Base-by-base conservation (phyloP, 345 rosid genomes). In the Aquilaria yunnanensis region DNA sequence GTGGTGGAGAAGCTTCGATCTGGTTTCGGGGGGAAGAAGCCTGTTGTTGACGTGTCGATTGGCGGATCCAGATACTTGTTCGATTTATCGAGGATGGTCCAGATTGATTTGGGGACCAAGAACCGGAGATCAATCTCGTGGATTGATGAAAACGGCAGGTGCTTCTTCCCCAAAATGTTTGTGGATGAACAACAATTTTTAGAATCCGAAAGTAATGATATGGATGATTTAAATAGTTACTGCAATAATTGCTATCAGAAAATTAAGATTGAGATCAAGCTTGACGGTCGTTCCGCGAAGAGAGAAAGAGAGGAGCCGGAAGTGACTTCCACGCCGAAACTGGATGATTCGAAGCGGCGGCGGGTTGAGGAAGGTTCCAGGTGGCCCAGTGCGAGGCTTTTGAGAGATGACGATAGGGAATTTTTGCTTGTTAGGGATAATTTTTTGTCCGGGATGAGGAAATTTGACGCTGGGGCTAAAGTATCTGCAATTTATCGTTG, bases 1-100 rank as follows among this genome's bases (percentile, higher is more conserved):
- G 77, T 78, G 41, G 49, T 74, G 49, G 66, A 54, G 43, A 59
- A 60, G 7, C 57, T 70, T 58, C 63, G 56, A 47, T 34, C 61
- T 2, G 68, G 63, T 49, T 78, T 80, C 66, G 30, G 61, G 66
- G 73, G 67, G 34, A 51, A 70, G 33, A 74, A 56, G 57, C 73
- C 83, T 1, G 45, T 78, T 58, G 59, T 52, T 51, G 77, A 70
- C 16, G 30, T 54, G 60, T 33, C 16, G 14, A 56, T 76, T 14
- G 70, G 48, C 64, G 83, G 70, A 29, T 57, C 75, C 16, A 68
- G 69, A 62, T 80, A 72, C 59, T 6, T 78, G 16, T 76, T 83
- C 43, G 85, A 83, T 65, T 76, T 83, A 32, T 45, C 64, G 54
- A 66, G 78, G 46, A 76, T 80, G 88, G 0, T 76, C 51, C 80